These are phyloP conservation scores for Collybiopsis confluens DNA, from an alignment of 768 basidiomycete species.

Conservation along the genomic window DNA sequence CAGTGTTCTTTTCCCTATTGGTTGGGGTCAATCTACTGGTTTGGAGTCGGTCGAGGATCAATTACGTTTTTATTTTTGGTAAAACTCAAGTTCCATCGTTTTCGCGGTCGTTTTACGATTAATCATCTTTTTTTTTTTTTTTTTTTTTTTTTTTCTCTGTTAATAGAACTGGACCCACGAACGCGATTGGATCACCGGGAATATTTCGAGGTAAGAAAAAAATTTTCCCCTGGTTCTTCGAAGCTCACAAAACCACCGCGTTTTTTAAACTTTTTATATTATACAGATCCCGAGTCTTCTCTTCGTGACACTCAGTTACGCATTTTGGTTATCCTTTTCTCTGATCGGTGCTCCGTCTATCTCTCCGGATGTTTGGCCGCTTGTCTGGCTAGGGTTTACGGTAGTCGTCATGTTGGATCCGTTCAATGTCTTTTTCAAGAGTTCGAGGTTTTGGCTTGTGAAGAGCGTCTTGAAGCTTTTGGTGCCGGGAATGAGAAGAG, in stretches of 20 bases:
- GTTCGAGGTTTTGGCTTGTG: constrained; percentile 80
- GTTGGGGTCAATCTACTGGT: constrained; percentile 81
- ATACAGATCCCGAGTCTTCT: constrained; percentile 74
- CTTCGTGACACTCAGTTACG: constrained; percentile 67
- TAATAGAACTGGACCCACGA: constrained; percentile 61
- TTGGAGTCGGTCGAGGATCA: constrained; percentile 76
- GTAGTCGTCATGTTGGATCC: constrained; percentile 69
- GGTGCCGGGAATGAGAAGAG: constrained; percentile 62
- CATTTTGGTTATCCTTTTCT: constrained; percentile 82
- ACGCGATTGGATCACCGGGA: constrained; percentile 74
- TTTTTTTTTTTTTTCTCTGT: not conserved
- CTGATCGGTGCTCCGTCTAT: constrained; percentile 50
- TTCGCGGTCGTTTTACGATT: too few species aligned
- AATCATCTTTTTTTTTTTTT: constrained; percentile 21
- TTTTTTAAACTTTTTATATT: constrained; percentile 13
- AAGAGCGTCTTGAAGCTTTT: constrained; percentile 59
- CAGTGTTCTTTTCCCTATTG: constrained; percentile 69
- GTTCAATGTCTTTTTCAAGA: constrained; percentile 55
- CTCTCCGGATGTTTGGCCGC: constrained; percentile 71
- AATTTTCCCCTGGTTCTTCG: constrained; percentile 13
- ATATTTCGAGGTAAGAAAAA: constrained; percentile 49
- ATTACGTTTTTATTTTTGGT: constrained; percentile 94
- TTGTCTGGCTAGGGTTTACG: constrained; percentile 73
- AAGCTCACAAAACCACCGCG: not conserved
- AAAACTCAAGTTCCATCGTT: too few species aligned